phyloP scores from a whole-genome alignment of 306 rosid genomes.

The Cyamopsis tetragonoloba region DNA sequence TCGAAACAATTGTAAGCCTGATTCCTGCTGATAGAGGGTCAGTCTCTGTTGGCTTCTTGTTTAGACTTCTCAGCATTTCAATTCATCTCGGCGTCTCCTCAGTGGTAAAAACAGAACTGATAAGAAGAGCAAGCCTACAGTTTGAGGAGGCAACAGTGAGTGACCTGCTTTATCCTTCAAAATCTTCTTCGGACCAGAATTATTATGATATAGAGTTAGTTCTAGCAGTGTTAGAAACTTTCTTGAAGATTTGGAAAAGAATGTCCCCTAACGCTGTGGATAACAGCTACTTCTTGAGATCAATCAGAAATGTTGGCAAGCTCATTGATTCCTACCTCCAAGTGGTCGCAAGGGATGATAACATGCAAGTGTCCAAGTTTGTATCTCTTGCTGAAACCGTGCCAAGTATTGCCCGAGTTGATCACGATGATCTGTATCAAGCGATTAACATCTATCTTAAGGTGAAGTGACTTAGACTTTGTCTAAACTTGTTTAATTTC shows the following conservation, averaged over 20 bases:
- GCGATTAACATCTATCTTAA: conserved; percentile 87
- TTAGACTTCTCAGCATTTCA: conserved; percentile 64
- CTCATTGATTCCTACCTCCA: conserved; percentile 94
- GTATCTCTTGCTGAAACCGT: conserved; percentile 71
- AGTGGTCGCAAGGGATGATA: conserved; percentile 72
- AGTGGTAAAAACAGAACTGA: conserved; percentile 61
- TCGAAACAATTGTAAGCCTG: conserved; percentile 72
- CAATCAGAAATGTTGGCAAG: conserved; percentile 78
- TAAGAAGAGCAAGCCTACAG: conserved; percentile 69
- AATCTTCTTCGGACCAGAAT: conserved; percentile 48
- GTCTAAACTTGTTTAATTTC: background rate
- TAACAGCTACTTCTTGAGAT: conserved; percentile 45
- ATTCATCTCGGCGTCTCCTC: conserved; percentile 61
- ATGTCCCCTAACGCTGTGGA: conserved; percentile 57
- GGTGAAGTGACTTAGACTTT: conserved; percentile 50
- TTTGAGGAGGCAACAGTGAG: conserved; percentile 87
- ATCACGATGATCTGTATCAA: conserved; percentile 73
- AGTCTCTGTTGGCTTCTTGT: conserved; percentile 75
- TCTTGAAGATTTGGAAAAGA: conserved; percentile 70
- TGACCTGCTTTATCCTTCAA: conserved; percentile 69
- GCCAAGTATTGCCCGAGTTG: conserved; percentile 68
- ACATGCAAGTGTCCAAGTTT: conserved; percentile 69
- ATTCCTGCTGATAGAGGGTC: conserved; percentile 85
- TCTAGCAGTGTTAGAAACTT: conserved; percentile 68
- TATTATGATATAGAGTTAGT: conserved; percentile 81